Base-by-base conservation (phyloP, 352 stramenopile genomes). In the Phytopythium sindhum region DNA sequence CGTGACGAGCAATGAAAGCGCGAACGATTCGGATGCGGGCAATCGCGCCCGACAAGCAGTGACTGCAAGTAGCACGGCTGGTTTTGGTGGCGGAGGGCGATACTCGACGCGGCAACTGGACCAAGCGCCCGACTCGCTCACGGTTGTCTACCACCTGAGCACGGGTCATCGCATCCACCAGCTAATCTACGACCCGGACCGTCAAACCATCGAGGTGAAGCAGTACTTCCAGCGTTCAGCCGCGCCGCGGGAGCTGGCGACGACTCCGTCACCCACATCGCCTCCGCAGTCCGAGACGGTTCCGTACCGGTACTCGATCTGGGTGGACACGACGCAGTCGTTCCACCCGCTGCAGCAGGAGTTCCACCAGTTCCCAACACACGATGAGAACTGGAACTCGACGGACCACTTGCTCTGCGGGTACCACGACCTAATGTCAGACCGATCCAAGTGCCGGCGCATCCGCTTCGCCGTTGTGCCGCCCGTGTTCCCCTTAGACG, bases 101-200 rank as follows among this genome's bases (percentile, higher is more conserved):
- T 61, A 61, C 28, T 61, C 56, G 24, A 61, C 41, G 4, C 56
- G 56, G 19, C 24, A 21, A 4, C 56, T 61, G 15, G 56, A 61
- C 24, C 56, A 61, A 12, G 56, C 56, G n/a, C 56, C 56, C 10
- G 56, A 61, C 26, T 61, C 58, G 29, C 62, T 61, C 4, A 68
- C 64, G 19, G 70, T 64, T 4, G 73, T 78, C 10, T 93, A 91
- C 57, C 72, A 86, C 62, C 64, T 95, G 44, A 93, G 81, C 45
- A 92, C 92, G 79, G 86, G 82, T 14, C 84, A 95, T 52, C 80
- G 81, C 7, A 91, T 95, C 57, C 84, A 95, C 62, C 77, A 90
- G 60, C 76, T 95, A 11, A 89, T 88, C 47, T 90, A 93, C 52
- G 83, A 95, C 51, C 68, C 80, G 11, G 75, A 89, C 44, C 71